These are phyloP conservation scores for Podospora australis DNA, from an alignment of 495 filamentous ascomycete genomes.

Conservation along the genomic window DNA sequence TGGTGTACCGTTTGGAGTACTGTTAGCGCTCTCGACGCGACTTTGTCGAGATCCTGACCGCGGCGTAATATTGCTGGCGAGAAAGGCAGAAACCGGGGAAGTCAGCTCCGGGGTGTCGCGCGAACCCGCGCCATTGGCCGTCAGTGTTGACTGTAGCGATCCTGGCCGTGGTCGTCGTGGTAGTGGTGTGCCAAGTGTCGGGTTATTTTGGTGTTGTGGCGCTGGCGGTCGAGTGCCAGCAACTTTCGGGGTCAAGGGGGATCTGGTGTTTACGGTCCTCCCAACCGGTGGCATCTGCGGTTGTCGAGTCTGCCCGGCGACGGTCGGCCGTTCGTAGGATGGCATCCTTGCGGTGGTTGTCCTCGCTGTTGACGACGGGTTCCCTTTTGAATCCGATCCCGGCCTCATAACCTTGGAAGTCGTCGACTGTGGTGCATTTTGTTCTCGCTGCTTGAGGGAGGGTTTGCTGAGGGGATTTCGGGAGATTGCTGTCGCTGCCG, in stretches of 20 bases:
- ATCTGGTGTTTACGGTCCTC: constrained; percentile 31
- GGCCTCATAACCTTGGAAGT: constrained; percentile 26
- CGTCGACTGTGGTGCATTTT: constrained; percentile 41
- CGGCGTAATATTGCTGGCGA: constrained; percentile 63
- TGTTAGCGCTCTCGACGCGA: constrained; percentile 57
- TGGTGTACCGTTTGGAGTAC: constrained; percentile 54
- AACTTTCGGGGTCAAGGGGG: constrained; percentile 43
- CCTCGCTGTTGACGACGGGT: constrained; percentile 14
- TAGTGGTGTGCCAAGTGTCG: constrained; percentile 30
- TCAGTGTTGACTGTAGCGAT: constrained; percentile 15
- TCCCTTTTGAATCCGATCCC: constrained; percentile 24
- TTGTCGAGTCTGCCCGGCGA: constrained; percentile 24
- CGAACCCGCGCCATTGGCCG: constrained; percentile 6
- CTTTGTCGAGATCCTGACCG: constrained; percentile 60
- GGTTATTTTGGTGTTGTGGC: constrained; percentile 24
- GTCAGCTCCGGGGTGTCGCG: constrained; percentile 23
- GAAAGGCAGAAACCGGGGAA: constrained; percentile 47
- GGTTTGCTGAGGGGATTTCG: no score
- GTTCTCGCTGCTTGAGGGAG: constrained; percentile 31
- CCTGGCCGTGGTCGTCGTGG: constrained; percentile 23
- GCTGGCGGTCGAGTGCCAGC: constrained; percentile 20
- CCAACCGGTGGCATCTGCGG: constrained; percentile 36
- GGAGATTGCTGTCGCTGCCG: constrained; percentile 2
- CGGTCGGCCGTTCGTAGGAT: constrained; percentile 18
- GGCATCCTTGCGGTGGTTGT: constrained; percentile 23